Evolutionary conservation across 2,329 filamentous ascomycete genomes (phyloP).

Genomic region (Curvularia hawaiiensis): DNA sequence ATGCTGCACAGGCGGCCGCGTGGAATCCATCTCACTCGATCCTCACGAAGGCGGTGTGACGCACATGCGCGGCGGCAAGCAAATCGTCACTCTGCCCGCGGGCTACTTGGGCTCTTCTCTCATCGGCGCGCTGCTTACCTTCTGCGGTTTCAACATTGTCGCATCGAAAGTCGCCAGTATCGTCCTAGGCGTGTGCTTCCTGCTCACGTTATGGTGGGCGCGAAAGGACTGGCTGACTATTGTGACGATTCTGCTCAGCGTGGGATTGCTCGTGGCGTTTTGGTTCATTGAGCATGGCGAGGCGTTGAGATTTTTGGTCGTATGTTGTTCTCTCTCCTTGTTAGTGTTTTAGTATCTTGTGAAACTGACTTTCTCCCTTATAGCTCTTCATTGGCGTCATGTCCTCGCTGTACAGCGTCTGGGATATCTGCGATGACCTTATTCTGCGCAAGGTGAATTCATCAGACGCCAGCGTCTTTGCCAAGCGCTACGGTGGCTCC

Average conservation of each 20-base stretch:
- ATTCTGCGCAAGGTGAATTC: conserved; percentile 81
- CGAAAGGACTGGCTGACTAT: conserved; percentile 79
- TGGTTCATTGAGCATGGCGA: conserved; percentile 83
- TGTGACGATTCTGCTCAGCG: conserved; percentile 69
- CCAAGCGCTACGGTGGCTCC: conserved; percentile 76
- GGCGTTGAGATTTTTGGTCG: conserved; percentile 72
- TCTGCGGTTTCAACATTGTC: conserved; percentile 81
- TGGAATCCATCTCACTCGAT: conserved; percentile 76
- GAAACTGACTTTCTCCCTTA: neutral
- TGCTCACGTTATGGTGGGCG: conserved; percentile 83
- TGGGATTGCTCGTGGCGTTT: conserved; percentile 72
- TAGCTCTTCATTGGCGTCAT: conserved; percentile 81
- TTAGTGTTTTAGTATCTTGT: too few relatives aligned
- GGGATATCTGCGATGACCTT: conserved; percentile 85
- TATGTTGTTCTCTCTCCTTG: conserved; percentile 44
- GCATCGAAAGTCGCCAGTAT: conserved; percentile 80
- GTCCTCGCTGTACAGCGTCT: conserved; percentile 79
- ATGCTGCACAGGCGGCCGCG: conserved; percentile 72
- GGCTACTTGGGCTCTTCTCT: conserved; percentile 79
- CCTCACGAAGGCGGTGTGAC: conserved; percentile 80
- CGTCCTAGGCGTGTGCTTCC: conserved; percentile 72
- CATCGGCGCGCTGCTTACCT: conserved; percentile 77
- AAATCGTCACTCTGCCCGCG: conserved; percentile 73
- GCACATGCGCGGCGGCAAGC: conserved; percentile 74
- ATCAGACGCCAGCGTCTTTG: conserved; percentile 80